Evolutionary conservation across 306 rosid genomes (phyloP), one percentile per base, ranked within the genome.

Genomic region (Prunus davidiana): DNA sequence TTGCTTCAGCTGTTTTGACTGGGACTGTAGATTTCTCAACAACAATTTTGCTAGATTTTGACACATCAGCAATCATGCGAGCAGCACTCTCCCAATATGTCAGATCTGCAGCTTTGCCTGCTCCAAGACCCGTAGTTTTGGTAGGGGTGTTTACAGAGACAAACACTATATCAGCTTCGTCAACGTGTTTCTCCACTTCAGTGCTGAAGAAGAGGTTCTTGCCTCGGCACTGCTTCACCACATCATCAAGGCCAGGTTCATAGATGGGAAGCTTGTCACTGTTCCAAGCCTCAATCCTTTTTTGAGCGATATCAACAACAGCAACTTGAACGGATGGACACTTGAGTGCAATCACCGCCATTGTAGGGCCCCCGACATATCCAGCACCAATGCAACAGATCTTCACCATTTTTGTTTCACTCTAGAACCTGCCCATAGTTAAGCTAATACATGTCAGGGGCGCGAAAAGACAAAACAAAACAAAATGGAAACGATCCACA

Each of bases 371-470:
- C 47, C 98, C 98, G 13, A 95, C 98, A 87, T 95, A 95, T 72
- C 98, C 97, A 43, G 98, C 98, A 81, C 98, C 98, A 88, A 95
- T 95, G 86, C 98, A 95, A 80, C 98, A 95, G 86, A 95, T 92
- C 92, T 95, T 95, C 96, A 95, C 98, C 98, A 95, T 95, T 78
- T 86, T 89, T 57, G 34, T 51, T 50, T 76, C 78, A 72, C 78
- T 56, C 76, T 54, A 67, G 38, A 61, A 84, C 88, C 97, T 88
- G 83, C 19, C 68, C 54, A 85, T 79, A 79, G 19, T 54, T 24
- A 47, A 24, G 67, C 73, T 81, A 69, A 79, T 54, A 76, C 47
- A n/a, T 38, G 84, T 79, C 74, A 81, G 83, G 10, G 19, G 27
- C 25, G 67, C 38, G 54, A 51, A 62, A 46, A 69, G 58, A 61